These are phyloP conservation scores for Salicornia ramosissima DNA, from an alignment of 148 eudicot genomes.

Conservation along the genomic window DNA sequence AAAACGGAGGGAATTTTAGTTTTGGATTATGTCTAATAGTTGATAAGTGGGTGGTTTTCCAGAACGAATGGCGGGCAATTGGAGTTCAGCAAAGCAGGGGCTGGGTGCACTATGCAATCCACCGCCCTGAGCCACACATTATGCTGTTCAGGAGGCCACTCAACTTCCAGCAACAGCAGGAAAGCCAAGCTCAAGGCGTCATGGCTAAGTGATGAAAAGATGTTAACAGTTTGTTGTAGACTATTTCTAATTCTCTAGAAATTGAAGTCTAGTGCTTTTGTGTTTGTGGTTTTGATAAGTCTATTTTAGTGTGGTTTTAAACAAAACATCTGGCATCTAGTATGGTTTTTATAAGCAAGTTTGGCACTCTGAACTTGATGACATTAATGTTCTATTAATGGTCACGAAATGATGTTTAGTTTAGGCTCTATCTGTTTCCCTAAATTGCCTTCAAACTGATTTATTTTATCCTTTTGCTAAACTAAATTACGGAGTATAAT, in stretches of 20 bases:
- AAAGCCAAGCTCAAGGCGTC: conserved; percentile 41
- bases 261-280: conserved; percentile 9
- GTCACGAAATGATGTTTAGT: no score
- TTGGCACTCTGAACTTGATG: conserved; percentile 9
- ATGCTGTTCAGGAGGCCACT: conserved; percentile 91
- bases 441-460: no score
- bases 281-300: background rate
- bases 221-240: background rate
- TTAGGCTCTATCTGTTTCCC: no score
- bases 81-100: conserved; percentile 93
- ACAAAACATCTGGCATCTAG: conserved; percentile 8
- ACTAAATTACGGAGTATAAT: no score
- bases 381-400: background rate
- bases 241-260: conserved; percentile 32
- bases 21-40: background rate
- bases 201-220: conserved; percentile 47
- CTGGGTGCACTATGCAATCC: conserved; percentile 85
- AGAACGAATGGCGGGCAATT: conserved; percentile 89
- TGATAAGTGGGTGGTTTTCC: conserved; percentile 6
- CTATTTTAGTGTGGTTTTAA: conserved; percentile 5
- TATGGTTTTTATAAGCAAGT: conserved; percentile 4
- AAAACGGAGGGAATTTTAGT: no score
- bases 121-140: conserved; percentile 91
- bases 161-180: conserved; percentile 80
- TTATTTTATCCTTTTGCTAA: no score